A percentile compares a stretch with the other conserved stretches of the same genome.
These are phyloP conservation scores for Coemansia sp. DNA, from an alignment of 192 early-diverging fungal species.

Conservation along the genomic window DNA sequence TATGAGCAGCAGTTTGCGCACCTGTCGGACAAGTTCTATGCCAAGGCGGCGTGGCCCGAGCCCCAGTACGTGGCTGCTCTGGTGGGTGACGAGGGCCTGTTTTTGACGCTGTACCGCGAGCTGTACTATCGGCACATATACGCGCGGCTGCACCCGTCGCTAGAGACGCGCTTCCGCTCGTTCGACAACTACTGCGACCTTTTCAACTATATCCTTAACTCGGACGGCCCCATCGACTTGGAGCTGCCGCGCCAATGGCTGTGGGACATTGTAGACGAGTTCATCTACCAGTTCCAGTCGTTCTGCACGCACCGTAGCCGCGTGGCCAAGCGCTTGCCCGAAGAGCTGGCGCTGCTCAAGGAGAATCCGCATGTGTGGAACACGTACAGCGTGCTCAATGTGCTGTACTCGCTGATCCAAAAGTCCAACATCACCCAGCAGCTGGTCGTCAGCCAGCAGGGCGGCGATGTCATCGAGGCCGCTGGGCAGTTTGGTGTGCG, in stretches of 20 bases:
- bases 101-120: constrained; percentile 93
- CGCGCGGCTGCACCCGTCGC: constrained; percentile 80
- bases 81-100: constrained; percentile 76
- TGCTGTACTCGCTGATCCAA: constrained; percentile 92
- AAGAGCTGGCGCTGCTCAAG: constrained; percentile 77
- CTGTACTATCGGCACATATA: constrained; percentile 97
- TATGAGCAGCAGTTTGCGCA: constrained; percentile 90
- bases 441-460: constrained; percentile 82
- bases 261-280: constrained; percentile 99
- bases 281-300: constrained; percentile 99
- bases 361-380: constrained; percentile 91
- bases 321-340: constrained; percentile 70
- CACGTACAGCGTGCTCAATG: constrained; percentile 93
- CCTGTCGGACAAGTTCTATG: constrained; percentile 88
- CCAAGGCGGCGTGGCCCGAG: constrained; percentile 86
- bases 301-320: constrained; percentile 94
- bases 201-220: constrained; percentile 92
- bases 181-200: constrained; percentile 97
- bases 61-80: constrained; percentile 75
- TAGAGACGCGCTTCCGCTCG: constrained; percentile 87
- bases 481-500: constrained; percentile 85
- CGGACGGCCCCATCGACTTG: constrained; percentile 77
- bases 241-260: constrained; percentile 98
- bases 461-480: constrained; percentile 82
- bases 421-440: constrained; percentile 95